A percentile compares a stretch with the other conserved stretches of the same genome.
These are phyloP conservation scores for Botryosphaeria dothidea DNA, from an alignment of 2,329 filamentous ascomycete species.

Conservation along the genomic window DNA sequence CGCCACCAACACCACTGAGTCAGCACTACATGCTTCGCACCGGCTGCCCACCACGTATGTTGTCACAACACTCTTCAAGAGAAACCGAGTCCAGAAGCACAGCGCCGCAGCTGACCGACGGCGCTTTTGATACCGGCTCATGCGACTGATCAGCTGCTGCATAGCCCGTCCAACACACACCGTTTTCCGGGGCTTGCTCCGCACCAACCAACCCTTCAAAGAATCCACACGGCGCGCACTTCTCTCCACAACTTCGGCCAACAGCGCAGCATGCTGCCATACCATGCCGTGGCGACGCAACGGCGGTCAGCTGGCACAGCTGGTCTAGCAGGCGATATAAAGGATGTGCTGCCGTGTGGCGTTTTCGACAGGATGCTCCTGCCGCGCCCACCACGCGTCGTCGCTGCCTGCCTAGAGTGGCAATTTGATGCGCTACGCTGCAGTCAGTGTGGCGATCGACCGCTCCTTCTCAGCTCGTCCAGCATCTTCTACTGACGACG, in stretches of 20 bases:
- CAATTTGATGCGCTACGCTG: neutral
- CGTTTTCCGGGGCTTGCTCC: neutral
- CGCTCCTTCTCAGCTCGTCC: neutral
- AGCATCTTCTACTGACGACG: neutral
- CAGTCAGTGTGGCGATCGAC: neutral
- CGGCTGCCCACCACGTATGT: neutral
- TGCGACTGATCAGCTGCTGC: neutral
- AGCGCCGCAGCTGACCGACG: neutral
- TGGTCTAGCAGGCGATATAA: neutral
- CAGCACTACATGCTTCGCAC: neutral
- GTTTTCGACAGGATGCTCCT: neutral
- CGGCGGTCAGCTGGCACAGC: neutral
- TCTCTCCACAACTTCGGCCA: neutral
- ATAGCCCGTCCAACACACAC: neutral
- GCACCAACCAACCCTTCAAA: neutral
- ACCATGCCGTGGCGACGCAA: neutral
- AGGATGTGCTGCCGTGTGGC: neutral
- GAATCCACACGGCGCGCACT: neutral
- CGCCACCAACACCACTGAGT: neutral
- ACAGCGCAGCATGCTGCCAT: neutral
- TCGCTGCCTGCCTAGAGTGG: neutral
- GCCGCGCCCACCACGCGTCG: neutral
- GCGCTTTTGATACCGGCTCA: neutral
- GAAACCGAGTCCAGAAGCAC: neutral
- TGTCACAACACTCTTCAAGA: too few relatives aligned